Evolutionary conservation across 108 stramenopile genomes (phyloP).

Genomic region (Skeletonema menzelii): DNA sequence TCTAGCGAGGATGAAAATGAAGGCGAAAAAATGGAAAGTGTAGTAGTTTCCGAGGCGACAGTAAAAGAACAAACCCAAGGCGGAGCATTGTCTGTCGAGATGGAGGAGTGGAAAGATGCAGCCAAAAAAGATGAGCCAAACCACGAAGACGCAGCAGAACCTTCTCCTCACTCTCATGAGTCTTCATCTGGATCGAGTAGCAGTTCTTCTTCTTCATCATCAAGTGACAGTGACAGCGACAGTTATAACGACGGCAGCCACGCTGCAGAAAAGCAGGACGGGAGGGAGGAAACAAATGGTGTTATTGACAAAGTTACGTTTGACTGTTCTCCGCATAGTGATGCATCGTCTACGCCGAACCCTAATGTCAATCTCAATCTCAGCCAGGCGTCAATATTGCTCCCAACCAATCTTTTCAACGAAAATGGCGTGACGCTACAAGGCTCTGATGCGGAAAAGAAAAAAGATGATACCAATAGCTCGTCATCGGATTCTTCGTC

Average conservation of each 20-base stretch:
- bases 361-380: neutral
- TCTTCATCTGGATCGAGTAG: neutral
- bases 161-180: neutral
- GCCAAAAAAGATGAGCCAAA: neutral
- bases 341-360: neutral
- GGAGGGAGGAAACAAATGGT: neutral
- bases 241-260: neutral
- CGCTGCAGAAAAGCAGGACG: neutral
- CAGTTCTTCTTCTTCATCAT: neutral
- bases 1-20: constrained; percentile 10
- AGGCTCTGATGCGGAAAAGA: constrained; percentile 3
- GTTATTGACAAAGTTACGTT: neutral
- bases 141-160: neutral
- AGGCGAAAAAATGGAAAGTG: neutral
- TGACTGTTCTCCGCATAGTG: neutral
- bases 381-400: neutral
- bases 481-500: neutral
- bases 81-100: neutral
- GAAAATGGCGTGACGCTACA: neutral
- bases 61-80: neutral
- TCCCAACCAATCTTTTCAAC: neutral
- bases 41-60: neutral
- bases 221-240: constrained; percentile 1
- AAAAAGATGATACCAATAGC: neutral
- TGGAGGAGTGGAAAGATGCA: neutral